Percentiles rank a stretch among this genome's conserved stretches.
phyloP scores from a whole-genome alignment of 1,139 yeast species.

The Saccharomyces hybrid region DNA sequence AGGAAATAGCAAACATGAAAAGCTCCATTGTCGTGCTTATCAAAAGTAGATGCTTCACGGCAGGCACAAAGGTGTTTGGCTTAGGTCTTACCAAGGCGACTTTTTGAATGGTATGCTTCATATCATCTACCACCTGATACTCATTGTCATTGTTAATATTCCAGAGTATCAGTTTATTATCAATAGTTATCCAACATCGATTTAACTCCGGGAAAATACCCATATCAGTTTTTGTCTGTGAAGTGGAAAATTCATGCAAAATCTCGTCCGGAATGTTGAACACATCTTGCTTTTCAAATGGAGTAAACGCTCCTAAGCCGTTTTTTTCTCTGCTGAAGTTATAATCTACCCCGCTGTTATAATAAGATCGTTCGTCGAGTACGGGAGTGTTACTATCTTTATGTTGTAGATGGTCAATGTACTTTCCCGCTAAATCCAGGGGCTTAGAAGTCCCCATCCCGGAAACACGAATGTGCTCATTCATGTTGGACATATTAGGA shows the following conservation, averaged over 20 bases:
- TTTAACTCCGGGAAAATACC: slow-evolving; percentile 79
- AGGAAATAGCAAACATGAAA: slow-evolving; percentile 67
- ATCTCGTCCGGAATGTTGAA: slow-evolving; percentile 77
- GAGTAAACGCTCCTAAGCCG: slow-evolving; percentile 48
- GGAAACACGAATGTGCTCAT: slow-evolving; percentile 24
- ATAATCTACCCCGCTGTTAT: slow-evolving; percentile 38
- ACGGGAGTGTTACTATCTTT: slow-evolving; percentile 37
- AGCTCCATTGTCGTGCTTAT: slow-evolving; percentile 78
- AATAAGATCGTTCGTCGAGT: slow-evolving; percentile 36
- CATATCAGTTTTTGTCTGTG: slow-evolving; percentile 65
- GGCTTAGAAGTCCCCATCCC: slow-evolving; percentile 30
- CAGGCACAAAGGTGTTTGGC: slow-evolving; percentile 68
- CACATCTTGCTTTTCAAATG: slow-evolving; percentile 66
- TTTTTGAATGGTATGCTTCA: slow-evolving; percentile 67
- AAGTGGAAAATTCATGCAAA: slow-evolving; percentile 59
- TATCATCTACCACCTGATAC: slow-evolving; percentile 75
- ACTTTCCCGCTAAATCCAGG: slow-evolving; percentile 36
- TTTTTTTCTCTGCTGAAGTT: slow-evolving; percentile 35
- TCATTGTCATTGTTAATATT: slow-evolving; percentile 55
- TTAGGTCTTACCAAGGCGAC: slow-evolving; percentile 76
- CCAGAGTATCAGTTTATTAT: slow-evolving; percentile 81
- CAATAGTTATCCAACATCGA: slow-evolving; percentile 84
- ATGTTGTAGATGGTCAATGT: slow-evolving; percentile 34
- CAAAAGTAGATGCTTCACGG: slow-evolving; percentile 63
- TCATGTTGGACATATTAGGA: background rate